A percentile compares a stretch with the other conserved stretches of the same genome.
phyloP scores from a whole-genome alignment of 139 green algal genomes.

The Mychonastes homosphaera region DNA sequence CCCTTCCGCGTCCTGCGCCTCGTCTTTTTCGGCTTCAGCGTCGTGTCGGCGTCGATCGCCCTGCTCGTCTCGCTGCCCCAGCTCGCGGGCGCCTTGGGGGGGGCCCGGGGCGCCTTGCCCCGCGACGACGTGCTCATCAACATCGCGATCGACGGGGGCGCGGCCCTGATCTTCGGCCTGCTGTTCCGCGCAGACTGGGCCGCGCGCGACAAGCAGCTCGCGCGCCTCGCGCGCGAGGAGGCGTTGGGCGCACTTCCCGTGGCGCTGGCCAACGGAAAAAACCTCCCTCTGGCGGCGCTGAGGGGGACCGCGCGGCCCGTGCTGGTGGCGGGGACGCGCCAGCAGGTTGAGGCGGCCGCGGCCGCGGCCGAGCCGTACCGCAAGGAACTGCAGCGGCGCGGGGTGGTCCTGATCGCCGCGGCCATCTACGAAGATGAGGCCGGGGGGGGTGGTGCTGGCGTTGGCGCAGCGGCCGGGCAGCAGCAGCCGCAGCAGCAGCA shows the following conservation, averaged over 20 bases:
- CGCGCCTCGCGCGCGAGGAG: conserved; percentile 57
- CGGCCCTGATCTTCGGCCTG: conserved; percentile 30
- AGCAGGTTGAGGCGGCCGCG: conserved; percentile 47
- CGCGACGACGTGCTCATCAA: conserved; percentile 43
- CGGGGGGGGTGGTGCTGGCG: not conserved
- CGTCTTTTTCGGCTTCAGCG: conserved; percentile 56
- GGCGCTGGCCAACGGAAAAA: conserved; percentile 53
- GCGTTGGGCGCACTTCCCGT: conserved; percentile 42
- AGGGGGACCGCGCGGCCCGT: conserved; percentile 45
- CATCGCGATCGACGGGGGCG: conserved; percentile 56
- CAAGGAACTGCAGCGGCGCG: conserved; percentile 45
- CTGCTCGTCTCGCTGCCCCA: conserved; percentile 43
- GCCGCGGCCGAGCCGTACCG: conserved; percentile 45
- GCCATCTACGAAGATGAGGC: conserved; percentile 33
- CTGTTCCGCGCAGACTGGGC: conserved; percentile 27
- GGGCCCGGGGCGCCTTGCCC: conserved; percentile 39
- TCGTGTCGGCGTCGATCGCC: conserved; percentile 37
- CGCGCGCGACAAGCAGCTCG: conserved; percentile 58
- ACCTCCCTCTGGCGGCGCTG: conserved; percentile 43
- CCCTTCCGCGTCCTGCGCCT: conserved; percentile 41
- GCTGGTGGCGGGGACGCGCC: conserved; percentile 43
- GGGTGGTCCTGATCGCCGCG: conserved; percentile 61
- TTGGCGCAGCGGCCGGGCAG: too few species aligned
- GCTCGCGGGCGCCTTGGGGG: conserved; percentile 46
- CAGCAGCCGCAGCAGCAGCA: conserved; percentile 4